Evolutionary conservation across 2,329 filamentous ascomycete genomes (phyloP), one percentile per base, ranked within the genome.

Genomic region (Chrysosporium queenslandicum): DNA sequence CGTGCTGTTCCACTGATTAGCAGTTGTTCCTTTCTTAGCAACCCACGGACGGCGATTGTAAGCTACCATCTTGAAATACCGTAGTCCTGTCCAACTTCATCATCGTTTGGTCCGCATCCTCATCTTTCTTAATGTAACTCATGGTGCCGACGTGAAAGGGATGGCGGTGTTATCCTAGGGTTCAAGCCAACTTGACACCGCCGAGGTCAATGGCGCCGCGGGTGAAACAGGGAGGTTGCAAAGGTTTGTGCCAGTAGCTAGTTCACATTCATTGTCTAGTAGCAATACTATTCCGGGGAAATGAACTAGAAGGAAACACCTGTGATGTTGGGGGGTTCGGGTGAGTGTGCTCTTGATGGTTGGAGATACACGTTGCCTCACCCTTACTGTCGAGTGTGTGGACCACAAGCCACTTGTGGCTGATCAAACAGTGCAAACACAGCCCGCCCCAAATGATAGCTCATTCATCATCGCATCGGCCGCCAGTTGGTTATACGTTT

Each of bases 111-210:
- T 96, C 91, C 68, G 85, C 87, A 77, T 98, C 92, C 79, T 97
- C 92, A 73, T 98, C 91, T 79, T 95, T 97, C 77, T 98, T 98
- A 77, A 91, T 85, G 81, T 92, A 94, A 74, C 86, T 92, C 90
- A 95, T 95, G 21, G 56, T 70, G 68, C 57, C 58, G 57, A 37
- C 18, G 14, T 50, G 7, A 23, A 40, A 50, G 18, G 14, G 18
- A 39, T 11, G 21, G 23, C 30, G 36, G 50, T 41, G 50, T 32
- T 46, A 23, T 39, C 27, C 27, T 36, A 39, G 46, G 34, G 9
- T 40, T 16, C 21, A 9, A 32, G 36, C 36, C 34, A 49, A 39
- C 39, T 39, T 50, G 46, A 50, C 32, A 50, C 46, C 52, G 21
- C 46, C 39, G 30, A 40, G 43, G 42, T 36, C 46, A 54, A 50